Evolutionary conservation across 345 rosid genomes (phyloP).

Genomic region (Reutealis trisperma): DNA sequence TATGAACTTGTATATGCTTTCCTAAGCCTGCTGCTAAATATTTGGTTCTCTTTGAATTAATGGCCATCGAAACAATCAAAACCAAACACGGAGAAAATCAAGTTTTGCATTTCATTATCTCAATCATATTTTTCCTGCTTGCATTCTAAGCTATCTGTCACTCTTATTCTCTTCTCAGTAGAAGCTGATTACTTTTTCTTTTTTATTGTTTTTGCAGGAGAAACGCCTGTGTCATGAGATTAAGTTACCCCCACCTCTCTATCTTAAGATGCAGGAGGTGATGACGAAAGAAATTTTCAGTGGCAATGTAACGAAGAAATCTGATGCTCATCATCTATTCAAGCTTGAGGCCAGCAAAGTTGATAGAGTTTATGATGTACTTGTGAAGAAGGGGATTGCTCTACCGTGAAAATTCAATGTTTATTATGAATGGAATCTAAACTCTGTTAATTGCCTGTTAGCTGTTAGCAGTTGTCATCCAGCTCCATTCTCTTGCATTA

Average conservation of each 20-base stretch:
- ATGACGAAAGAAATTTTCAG: conserved; percentile 73
- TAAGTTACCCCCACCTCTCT: conserved; percentile 70
- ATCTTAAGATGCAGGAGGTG: conserved; percentile 84
- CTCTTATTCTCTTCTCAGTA: background rate
- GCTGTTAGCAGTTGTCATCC: no score
- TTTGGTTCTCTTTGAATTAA: background rate
- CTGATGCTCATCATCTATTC: conserved; percentile 78
- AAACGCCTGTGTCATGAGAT: conserved; percentile 76
- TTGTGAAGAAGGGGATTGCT: conserved; percentile 92
- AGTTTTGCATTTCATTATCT: background rate
- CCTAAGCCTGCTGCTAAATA: background rate
- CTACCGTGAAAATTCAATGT: conserved; percentile 27
- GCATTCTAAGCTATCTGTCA: background rate
- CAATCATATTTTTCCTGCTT: background rate
- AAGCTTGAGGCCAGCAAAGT: conserved; percentile 76
- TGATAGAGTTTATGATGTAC: conserved; percentile 87
- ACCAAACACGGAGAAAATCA: background rate
- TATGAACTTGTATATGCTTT: background rate
- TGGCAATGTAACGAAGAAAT: conserved; percentile 69
- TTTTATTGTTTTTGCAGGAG: conserved; percentile 57
- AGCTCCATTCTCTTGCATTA: no score
- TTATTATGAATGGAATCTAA: background rate
- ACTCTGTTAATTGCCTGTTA: background rate
- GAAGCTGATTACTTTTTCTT: conserved; percentile 7
- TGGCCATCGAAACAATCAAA: background rate